Base-by-base conservation (phyloP, 768 basidiomycete genomes). In the Auricularia auricula-judae region DNA sequence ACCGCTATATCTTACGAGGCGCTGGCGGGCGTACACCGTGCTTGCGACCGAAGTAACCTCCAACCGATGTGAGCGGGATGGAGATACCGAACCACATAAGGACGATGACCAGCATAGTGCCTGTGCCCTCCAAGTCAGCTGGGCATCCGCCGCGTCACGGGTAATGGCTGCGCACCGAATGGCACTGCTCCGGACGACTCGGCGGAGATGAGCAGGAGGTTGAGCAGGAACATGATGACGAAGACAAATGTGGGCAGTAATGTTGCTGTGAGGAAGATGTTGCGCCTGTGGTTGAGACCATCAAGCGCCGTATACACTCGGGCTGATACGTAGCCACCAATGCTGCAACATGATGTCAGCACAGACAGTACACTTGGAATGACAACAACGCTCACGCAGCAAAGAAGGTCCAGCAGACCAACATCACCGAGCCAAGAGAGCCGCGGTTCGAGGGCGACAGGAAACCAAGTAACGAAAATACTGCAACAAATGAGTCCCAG, bases 101-200 rank as follows among this genome's bases (percentile, higher is more conserved):
- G 36, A 92, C 82, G 65, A 96, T 89, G 43, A 91, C 78, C 51
- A 93, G 77, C 83, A 95, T 88, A 0, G 93, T 95, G 58, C 87
- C 88, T 90, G 54, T 34, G 64, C 14, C 33, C 62, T 61, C 34
- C 63, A 12, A 58, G 58, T 63, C 36, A 21, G 67, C 10, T 71
- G 61, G 0, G 56, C 58, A 12, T 65, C 51, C 16, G 14, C 34
- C 5, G 10, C 63, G 7, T 36, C 1, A 64, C 12, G 39, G 23
- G 16, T 69, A 66, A 10, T 65, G 65, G 35, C 36, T 11, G 73
- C 78, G 64, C 68, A 86, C 95, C 92, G 73, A 98, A 96, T 3
- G 96, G 96, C 53, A 99, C 93, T 11, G 96, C 96, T 8, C 96
- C 96, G 4, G 95, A 96, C 1, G 94, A 94, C 3, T 86, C 86